Conservation (phyloP, 2,329 filamentous ascomycete genomes). For the Neurospora sp. region DNA sequence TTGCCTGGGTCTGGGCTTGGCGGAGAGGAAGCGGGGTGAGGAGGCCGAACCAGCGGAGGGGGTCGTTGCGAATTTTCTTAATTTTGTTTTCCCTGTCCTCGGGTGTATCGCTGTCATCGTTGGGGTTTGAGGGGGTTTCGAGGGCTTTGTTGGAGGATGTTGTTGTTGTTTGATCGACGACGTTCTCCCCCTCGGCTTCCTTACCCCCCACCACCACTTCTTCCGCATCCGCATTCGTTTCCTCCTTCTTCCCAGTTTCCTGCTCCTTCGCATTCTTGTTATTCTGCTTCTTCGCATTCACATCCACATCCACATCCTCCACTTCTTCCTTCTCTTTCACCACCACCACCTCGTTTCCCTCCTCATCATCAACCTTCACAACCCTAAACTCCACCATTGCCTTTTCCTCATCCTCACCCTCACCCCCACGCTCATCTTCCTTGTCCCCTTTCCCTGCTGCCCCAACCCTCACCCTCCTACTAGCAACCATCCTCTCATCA, state of each 20-base stretch:
- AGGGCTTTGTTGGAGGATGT: too few relatives aligned
- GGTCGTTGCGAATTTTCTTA: slow-evolving; percentile 32
- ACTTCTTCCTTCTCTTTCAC: not conserved
- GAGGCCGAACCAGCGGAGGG: slow-evolving; percentile 48
- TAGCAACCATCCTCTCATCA: slow-evolving; percentile 62
- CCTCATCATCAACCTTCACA: not conserved
- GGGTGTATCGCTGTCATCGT: not conserved
- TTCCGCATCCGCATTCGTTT: too few relatives aligned
- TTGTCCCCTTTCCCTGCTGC: not conserved
- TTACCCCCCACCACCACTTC: too few relatives aligned
- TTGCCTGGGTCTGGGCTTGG: slow-evolving; percentile 49
- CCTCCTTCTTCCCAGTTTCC: not conserved
- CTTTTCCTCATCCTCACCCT: not conserved
- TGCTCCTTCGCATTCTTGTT: not conserved
- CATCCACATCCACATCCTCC: too few relatives aligned
- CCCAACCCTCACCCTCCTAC: slow-evolving; percentile 30
- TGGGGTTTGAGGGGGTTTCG: too few relatives aligned
- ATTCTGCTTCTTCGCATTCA: not conserved
- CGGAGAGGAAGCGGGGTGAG: slow-evolving; percentile 42
- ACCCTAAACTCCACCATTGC: not conserved
- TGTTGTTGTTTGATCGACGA: too few relatives aligned
- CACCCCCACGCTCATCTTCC: not conserved
- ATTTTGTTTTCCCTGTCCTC: slow-evolving; percentile 2
- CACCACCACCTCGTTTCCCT: not conserved
- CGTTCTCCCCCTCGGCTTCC: too few relatives aligned